These are phyloP conservation scores for Plenodomus biglobosus DNA, from an alignment of 2,329 filamentous ascomycete genomes.

Conservation along the genomic window DNA sequence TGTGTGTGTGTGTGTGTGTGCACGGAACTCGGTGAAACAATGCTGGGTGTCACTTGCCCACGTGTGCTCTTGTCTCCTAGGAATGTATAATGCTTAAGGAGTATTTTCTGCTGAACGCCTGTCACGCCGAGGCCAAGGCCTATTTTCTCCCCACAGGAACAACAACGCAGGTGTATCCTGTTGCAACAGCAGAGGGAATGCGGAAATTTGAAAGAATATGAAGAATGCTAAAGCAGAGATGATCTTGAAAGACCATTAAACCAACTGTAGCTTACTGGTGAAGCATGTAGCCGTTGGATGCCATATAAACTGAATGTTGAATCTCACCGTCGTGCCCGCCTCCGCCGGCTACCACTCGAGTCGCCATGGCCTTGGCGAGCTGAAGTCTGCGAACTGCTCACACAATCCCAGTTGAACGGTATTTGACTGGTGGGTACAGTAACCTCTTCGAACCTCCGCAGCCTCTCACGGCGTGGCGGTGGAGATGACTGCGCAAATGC, in stretches of 20 bases:
- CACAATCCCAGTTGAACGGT: constrained; percentile 43
- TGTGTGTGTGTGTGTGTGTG: too few relatives aligned
- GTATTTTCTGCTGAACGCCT: neutral
- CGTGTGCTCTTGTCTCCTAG: too few relatives aligned
- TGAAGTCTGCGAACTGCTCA: constrained; percentile 40
- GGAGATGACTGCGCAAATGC: constrained; percentile 41
- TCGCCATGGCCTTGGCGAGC: constrained; percentile 23
- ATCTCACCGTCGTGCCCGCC: constrained; percentile 29
- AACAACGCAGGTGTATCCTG: neutral
- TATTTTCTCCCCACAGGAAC: neutral
- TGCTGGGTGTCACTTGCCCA: too few relatives aligned
- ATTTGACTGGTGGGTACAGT: constrained; percentile 34
- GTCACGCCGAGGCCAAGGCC: neutral
- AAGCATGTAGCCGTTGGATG: neutral
- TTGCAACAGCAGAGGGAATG: neutral
- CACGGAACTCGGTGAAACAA: too few relatives aligned
- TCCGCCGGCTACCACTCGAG: constrained; percentile 24
- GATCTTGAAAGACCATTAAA: neutral
- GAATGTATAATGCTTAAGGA: neutral
- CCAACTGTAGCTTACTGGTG: neutral
- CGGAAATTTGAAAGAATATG: neutral
- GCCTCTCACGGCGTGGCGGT: constrained; percentile 34
- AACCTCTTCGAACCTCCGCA: constrained; percentile 38
- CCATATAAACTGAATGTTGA: neutral
- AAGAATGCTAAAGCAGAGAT: neutral